Evolutionary conservation across 2,329 filamentous ascomycete genomes (phyloP).

Genomic region (Microcera coccophila): DNA sequence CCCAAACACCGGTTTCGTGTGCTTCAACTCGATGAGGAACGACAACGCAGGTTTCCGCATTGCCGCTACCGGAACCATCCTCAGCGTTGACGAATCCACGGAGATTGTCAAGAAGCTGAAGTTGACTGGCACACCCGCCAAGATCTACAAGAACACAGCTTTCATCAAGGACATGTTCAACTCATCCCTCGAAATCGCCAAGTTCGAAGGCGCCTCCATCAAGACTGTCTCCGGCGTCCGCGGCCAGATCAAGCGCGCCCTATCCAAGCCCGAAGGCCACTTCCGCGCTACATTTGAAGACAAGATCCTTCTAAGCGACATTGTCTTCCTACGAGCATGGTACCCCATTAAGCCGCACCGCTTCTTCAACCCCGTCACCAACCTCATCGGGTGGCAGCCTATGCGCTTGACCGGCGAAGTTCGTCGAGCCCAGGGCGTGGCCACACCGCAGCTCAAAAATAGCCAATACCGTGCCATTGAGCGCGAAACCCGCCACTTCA

Average conservation of each 20-base stretch:
- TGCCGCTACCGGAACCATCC: conserved; percentile 86
- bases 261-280: conserved; percentile 89
- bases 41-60: conserved; percentile 88
- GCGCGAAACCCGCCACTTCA: conserved; percentile 69
- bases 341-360: conserved; percentile 91
- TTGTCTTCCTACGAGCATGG: conserved; percentile 95
- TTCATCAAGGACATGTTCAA: conserved; percentile 99
- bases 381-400: conserved; percentile 84
- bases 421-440: conserved; percentile 68
- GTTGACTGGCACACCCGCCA: conserved; percentile 87
- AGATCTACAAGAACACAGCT: conserved; percentile 98
- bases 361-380: conserved; percentile 95
- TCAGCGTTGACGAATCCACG: conserved; percentile 90
- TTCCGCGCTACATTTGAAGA: conserved; percentile 98
- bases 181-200: conserved; percentile 87
- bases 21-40: conserved; percentile 83
- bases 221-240: conserved; percentile 93
- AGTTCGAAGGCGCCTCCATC: conserved; percentile 94
- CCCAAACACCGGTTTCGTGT: conserved; percentile 93
- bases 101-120: conserved; percentile 99
- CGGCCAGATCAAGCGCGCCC: conserved; percentile 93
- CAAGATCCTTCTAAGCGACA: conserved; percentile 94
- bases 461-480: conserved; percentile 73
- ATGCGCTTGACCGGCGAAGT: conserved; percentile 96
- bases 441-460: conserved; percentile 78